A percentile compares a stretch with the other conserved stretches of the same genome.
Evolutionary conservation across 2,329 filamentous ascomycete genomes (phyloP).

Genomic region (Zymoseptoria ardabiliae): DNA sequence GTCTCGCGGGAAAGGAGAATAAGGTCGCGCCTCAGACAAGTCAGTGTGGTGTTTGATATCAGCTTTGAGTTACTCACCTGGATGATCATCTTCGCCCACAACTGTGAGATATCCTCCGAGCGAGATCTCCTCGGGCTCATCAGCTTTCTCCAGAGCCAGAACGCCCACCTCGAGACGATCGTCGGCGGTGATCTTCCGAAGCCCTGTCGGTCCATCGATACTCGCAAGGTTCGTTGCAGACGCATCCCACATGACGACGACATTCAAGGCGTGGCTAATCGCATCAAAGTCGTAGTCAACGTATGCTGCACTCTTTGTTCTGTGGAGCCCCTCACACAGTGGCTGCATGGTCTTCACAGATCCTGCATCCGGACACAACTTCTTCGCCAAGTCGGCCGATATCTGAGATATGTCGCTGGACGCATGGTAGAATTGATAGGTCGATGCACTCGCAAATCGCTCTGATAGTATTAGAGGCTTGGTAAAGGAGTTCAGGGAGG

Average conservation of each 20-base stretch:
- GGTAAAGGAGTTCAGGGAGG: constrained; percentile 31
- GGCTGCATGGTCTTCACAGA: not conserved
- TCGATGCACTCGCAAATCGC: constrained; percentile 55
- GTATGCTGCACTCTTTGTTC: constrained; percentile 29
- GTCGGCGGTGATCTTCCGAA: constrained; percentile 5
- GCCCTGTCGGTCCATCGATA: not conserved
- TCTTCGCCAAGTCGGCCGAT: not conserved
- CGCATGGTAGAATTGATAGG: constrained; percentile 63
- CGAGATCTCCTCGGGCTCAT: constrained; percentile 65
- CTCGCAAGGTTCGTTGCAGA: not conserved
- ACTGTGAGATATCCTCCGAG: constrained; percentile 73
- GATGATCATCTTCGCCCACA: constrained; percentile 63
- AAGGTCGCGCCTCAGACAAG: constrained; percentile 57
- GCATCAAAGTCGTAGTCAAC: constrained; percentile 74
- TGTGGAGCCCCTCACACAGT: constrained; percentile 10
- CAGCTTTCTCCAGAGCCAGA: constrained; percentile 56
- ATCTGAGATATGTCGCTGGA: constrained; percentile 32
- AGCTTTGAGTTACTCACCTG: constrained; percentile 41
- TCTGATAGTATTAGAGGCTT: constrained; percentile 46
- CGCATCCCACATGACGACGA: constrained; percentile 31
- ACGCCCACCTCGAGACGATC: constrained; percentile 69
- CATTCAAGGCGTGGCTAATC: constrained; percentile 57
- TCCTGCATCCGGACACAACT: not conserved
- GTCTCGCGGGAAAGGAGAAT: constrained; percentile 77
- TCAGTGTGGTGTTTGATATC: not conserved